These are phyloP conservation scores for Brasenia schreberi DNA, from an alignment of 164 flowering plant genomes.

Conservation along the genomic window DNA sequence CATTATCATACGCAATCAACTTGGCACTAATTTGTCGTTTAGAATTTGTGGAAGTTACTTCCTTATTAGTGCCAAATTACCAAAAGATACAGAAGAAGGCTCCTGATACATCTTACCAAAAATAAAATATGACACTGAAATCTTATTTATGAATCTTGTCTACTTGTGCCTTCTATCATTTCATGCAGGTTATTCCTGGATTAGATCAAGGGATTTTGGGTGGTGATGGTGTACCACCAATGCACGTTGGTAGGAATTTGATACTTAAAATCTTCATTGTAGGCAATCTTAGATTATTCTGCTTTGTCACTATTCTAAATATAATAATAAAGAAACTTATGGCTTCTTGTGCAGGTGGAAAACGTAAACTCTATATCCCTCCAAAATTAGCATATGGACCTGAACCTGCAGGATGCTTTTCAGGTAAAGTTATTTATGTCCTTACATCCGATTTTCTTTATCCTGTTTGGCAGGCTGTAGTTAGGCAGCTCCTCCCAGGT, in stretches of 20 bases:
- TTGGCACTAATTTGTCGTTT: neutral
- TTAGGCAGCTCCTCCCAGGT: too few species aligned
- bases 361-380: constrained; percentile 80
- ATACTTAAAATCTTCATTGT: neutral
- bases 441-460: neutral
- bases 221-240: constrained; percentile 88
- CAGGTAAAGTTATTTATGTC: constrained; percentile 29
- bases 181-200: constrained; percentile 55
- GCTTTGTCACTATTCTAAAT: neutral
- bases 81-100: too few species aligned
- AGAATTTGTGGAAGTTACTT: neutral
- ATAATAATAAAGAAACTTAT: neutral
- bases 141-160: too few species aligned
- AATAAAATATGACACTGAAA: too few species aligned
- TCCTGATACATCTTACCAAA: too few species aligned
- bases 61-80: neutral
- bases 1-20: neutral
- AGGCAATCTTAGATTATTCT: neutral
- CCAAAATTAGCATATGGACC: constrained; percentile 87
- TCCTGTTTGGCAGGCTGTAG: too few species aligned
- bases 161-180: too few species aligned
- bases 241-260: constrained; percentile 53
- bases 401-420: constrained; percentile 96
- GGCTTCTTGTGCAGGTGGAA: constrained; percentile 47
- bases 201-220: constrained; percentile 87